These are phyloP conservation scores for Taiwanofungus camphoratus DNA, from an alignment of 1,284 basidiomycete genomes.

Conservation along the genomic window DNA sequence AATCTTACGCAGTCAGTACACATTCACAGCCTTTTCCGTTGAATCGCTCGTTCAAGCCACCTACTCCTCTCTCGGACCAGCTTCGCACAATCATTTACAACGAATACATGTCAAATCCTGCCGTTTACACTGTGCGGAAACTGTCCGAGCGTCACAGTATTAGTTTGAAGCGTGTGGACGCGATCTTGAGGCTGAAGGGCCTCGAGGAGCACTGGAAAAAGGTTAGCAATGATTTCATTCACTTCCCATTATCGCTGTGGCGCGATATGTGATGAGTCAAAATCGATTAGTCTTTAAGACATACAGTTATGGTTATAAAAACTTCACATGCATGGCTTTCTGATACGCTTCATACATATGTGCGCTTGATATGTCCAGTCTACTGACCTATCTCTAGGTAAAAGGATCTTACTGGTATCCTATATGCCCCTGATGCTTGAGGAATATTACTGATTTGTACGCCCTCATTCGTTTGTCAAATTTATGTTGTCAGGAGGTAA, in stretches of 20 bases:
- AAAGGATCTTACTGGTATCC: constrained; percentile 8
- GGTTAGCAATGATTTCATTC: constrained; percentile 40
- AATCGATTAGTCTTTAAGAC: constrained; percentile 90
- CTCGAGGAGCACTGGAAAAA: constrained; percentile 64
- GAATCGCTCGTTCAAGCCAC: constrained; percentile 76
- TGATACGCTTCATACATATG: constrained; percentile 27
- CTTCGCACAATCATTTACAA: constrained; percentile 50
- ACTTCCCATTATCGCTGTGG: constrained; percentile 5
- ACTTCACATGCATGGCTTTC: constrained; percentile 40
- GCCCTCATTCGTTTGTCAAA: too few species aligned
- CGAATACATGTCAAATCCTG: constrained; percentile 52
- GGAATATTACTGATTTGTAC: constrained; percentile 11
- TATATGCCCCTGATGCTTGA: too few species aligned
- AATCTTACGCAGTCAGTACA: too few species aligned
- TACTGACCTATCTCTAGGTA: constrained; percentile 23
- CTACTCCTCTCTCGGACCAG: constrained; percentile 63
- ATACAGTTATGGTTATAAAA: constrained; percentile 53
- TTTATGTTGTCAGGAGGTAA: constrained; percentile 33
- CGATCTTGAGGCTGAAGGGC: constrained; percentile 74
- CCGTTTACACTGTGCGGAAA: constrained; percentile 49
- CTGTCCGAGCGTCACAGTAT: constrained; percentile 58
- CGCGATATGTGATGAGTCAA: constrained; percentile 48
- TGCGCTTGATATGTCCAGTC: constrained; percentile 17
- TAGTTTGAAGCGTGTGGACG: constrained; percentile 72
- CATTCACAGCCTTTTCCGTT: constrained; percentile 69